A percentile compares a stretch with the other conserved stretches of the same genome.
Conservation (phyloP, 305 asterid genomes). For the Solanum chacoense region DNA sequence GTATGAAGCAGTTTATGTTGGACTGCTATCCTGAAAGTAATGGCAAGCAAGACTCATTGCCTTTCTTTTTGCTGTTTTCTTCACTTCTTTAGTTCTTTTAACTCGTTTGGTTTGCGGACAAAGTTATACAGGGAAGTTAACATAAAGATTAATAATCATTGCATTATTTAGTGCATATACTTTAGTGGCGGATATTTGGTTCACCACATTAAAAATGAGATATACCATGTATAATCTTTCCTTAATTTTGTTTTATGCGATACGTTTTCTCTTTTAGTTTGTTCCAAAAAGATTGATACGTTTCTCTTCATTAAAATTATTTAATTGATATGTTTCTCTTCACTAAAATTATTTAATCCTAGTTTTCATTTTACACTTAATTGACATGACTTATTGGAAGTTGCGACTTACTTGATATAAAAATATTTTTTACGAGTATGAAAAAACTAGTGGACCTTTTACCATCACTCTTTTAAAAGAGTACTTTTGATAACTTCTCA, state of each 20-base stretch:
- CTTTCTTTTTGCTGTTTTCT: background rate
- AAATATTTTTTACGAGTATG: background rate
- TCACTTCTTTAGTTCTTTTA: background rate
- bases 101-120: background rate
- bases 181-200: background rate
- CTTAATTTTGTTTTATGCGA: background rate
- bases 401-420: background rate
- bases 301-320: background rate
- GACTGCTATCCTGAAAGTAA: background rate
- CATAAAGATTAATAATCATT: background rate
- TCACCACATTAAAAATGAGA: background rate
- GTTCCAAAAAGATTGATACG: background rate
- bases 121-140: background rate
- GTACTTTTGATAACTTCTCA: background rate
- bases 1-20: background rate
- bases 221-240: background rate
- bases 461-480: background rate
- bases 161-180: background rate
- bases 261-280: background rate
- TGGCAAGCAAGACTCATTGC: background rate
- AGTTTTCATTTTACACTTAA: background rate
- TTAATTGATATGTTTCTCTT: background rate
- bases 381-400: background rate
- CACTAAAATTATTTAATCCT: background rate
- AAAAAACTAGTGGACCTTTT: background rate